Evolutionary conservation across 2,329 filamentous ascomycete genomes (phyloP).

Genomic region (Colletotrichum chrysophilum): DNA sequence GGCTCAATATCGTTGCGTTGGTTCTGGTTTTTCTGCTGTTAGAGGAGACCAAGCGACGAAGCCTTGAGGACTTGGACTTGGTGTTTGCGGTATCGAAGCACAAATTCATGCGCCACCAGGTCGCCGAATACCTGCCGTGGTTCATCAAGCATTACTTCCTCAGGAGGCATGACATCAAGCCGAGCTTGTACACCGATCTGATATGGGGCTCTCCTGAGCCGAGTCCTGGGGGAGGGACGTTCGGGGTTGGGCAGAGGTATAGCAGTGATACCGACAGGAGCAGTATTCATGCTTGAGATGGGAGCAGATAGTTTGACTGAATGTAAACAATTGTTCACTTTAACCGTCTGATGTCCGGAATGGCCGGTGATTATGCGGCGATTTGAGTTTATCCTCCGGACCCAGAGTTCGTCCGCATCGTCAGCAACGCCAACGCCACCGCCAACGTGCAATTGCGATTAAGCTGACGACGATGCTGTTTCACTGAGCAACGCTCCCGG

Average conservation of each 20-base stretch:
- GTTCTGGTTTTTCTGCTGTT: constrained; percentile 48
- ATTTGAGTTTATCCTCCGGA: not conserved
- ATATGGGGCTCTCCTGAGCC: constrained; percentile 29
- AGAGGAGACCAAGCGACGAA: constrained; percentile 46
- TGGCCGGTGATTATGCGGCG: not conserved
- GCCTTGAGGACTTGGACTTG: constrained; percentile 43
- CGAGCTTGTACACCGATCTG: constrained; percentile 37
- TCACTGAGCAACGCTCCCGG: not conserved
- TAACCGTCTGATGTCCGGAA: not conserved
- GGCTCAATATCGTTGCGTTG: constrained; percentile 51
- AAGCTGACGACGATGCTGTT: not conserved
- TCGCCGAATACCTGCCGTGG: constrained; percentile 39
- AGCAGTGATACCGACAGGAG: not conserved
- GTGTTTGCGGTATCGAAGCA: constrained; percentile 43
- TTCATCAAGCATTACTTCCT: constrained; percentile 32
- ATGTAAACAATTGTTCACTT: not conserved
- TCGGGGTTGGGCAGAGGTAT: not conserved
- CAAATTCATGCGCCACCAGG: constrained; percentile 42
- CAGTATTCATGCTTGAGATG: not conserved
- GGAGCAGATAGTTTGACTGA: not conserved
- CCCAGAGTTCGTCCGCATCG: not conserved
- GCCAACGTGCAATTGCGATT: not conserved
- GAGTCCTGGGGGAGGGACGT: not conserved
- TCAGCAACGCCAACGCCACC: not conserved
- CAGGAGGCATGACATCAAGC: constrained; percentile 23